Evolutionary conservation across 2,329 filamentous ascomycete genomes (phyloP), one percentile per base, ranked within the genome.

Genomic region (Curvularia hawaiiensis): DNA sequence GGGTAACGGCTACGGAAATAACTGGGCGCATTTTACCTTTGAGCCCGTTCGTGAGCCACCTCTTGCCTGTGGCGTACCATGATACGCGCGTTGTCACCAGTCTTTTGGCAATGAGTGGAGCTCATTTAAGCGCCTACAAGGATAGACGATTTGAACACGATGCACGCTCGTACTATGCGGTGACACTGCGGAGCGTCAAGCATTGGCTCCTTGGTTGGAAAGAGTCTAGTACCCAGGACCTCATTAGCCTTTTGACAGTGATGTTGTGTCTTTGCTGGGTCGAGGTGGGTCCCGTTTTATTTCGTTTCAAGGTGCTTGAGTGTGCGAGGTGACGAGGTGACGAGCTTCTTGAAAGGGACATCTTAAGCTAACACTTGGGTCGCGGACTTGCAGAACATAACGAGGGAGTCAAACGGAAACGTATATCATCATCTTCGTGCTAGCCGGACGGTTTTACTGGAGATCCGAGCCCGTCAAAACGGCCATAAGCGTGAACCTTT

Each of bases 21-120:
- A 46, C 45, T 4, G 52, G 52, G 2, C 52, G 52, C 7, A 2
- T 18, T 5, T 18, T 26, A 24, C 45, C 52, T 12, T 16, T 22
- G 18, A 54, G 49, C 7, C 45, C 52, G 14, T 54, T 54, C 20
- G 45, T 54, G 11, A 49, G 45, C 31, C 35, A 54, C 30, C 35
- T 54, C n/a, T 33, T 54, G n/a, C 52, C 52, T 6, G 28, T 54
- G 14, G 52, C 52, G 38, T 54, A 54, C 38, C 24, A 54, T 18
- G 52, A 54, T 44, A 46, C 28, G 6, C 28, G 52, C 22, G 52
- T 54, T 11, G 45, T 43, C 9, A 28, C 28, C 4, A 50, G 45
- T 18, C 18, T 54, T 3, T 20, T 54, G 24, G 52, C 52, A 11
- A n/a, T 54, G 30, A 54, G 52, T 48, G 52, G 52, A 41, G 45